Base-by-base conservation (phyloP, 495 filamentous ascomycete genomes). In the Platismatia glauca region DNA sequence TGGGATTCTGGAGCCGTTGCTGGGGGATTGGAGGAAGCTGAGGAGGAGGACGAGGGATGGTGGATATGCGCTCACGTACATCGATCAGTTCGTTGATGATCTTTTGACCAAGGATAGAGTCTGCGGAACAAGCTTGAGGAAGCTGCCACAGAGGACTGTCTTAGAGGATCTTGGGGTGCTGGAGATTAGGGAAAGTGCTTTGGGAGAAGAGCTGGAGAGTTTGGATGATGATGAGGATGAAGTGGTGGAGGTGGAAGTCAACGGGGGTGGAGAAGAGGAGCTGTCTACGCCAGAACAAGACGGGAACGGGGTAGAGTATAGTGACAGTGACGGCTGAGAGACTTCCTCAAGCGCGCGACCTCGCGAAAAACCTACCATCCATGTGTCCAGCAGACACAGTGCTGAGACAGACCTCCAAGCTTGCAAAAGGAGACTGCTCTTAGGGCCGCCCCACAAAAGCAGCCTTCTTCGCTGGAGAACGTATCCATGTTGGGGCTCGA, bases 41-140 rank as follows among this genome's bases (percentile, higher is more conserved):
- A 83, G 86, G 72, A 73, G 90, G 60, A 80, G 88, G 60, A 84
- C 85, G 6, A 81, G 88, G 62, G 85, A 84, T 52, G 89, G 91
- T 5, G 86, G 79, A 56, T 81, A 78, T 59, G 79, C 75, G 27
- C 72, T 97, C 53, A 91, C 89, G 46, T 88, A 82, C 71, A 82
- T 99, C 79, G 94, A 99, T 75, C 86, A 90, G 71, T 97, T 99
- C 70, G 81, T 97, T 57, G 94, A 97, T 75, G 89, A 95, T 64
- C 75, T 99, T 60, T 76, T 99, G 60, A 89, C 85, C 0, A 95
- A 95, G 75, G 89, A 95, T 60, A 81, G 94, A 64, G 85, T 95
- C 1, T 97, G 92, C 67, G 91, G 86, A 53, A 97, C 95, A 13
- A 95, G 86, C 70, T 70, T 99, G 61, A 95, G 90, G 86, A 95